Evolutionary conservation across 2,329 filamentous ascomycete genomes (phyloP), one percentile per base, ranked within the genome.

Genomic region (Allantophomopsis cytisporea): DNA sequence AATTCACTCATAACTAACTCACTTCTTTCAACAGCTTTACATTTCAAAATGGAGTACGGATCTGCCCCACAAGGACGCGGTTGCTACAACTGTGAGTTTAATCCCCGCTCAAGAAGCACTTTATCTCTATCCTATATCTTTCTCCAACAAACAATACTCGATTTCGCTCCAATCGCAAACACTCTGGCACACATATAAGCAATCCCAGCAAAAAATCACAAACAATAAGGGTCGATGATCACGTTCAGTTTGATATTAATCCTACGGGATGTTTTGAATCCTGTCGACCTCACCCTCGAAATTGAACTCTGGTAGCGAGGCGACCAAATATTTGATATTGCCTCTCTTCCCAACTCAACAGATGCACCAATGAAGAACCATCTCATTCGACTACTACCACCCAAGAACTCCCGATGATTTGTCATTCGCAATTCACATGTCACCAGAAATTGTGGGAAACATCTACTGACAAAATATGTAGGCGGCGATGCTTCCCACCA

Each of bases 401-500:
- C 13, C 11, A 7, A 36, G 18, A 20, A 18, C n/a, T n/a, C 20
- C 35, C 15, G 35, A 31, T 32, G n/a, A n/a, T n/a, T n/a, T n/a
- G n/a, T 33, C 14, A 36, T 28, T 14, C 5, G 3, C 16, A 8
- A 16, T 40, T 23, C 18, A 14, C 20, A 20, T 13, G 3, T 15
- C 5, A 39, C 16, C 13, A 15, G 35, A 39, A 3, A 28, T 20
- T 30, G n/a, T 20, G 4, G 13, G 13, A 33, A 14, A 35, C 28
- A 14, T 13, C 41, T 39, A 39, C 49, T 48, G 36, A 49, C 51
- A 54, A 53, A 42, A 40, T 47, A 38, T 43, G 41, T 61, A 85
- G 81, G 81, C 66, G 80, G 80, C 62, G 76, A 80, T 60, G 69
- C 73, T 50, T 74, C 73, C 53, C 82, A 86, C 61, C 80, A 84